phyloP scores from a whole-genome alignment of 139 green algal species.

The Trebouxia sp. region DNA sequence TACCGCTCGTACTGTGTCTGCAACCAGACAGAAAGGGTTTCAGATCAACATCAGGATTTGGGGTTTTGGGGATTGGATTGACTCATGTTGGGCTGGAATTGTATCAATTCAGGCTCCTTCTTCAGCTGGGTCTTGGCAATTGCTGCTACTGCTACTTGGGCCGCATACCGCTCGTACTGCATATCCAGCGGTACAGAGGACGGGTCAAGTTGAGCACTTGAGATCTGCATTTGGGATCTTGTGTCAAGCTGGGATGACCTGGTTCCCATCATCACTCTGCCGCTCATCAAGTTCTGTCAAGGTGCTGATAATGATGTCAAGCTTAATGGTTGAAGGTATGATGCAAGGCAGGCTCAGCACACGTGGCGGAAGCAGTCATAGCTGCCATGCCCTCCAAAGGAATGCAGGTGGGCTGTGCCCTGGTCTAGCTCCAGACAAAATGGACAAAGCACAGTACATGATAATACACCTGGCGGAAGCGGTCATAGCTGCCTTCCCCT shows the following conservation, averaged over 20 bases:
- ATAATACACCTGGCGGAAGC: conserved; percentile 55
- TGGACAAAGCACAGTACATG: neutral
- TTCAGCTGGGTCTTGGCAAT: conserved; percentile 65
- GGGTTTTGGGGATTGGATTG: no score
- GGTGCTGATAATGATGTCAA: no score
- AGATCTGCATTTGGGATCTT: no score
- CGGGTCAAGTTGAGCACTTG: no score
- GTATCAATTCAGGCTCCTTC: conserved; percentile 82
- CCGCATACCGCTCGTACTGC: conserved; percentile 49
- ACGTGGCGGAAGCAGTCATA: conserved; percentile 62
- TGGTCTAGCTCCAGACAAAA: conserved; percentile 70
- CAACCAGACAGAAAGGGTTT: neutral
- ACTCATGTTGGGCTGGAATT: conserved; percentile 80
- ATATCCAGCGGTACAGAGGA: conserved; percentile 33
- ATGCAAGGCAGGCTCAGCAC: no score
- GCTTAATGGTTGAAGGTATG: no score
- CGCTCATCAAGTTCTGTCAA: no score
- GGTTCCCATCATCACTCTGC: no score
- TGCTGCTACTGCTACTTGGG: conserved; percentile 55
- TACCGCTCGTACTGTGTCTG: conserved; percentile 55
- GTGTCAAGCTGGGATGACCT: no score
- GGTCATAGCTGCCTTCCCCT: conserved; percentile 53
- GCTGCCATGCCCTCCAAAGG: conserved; percentile 56
- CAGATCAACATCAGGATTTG: no score
- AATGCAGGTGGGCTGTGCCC: conserved; percentile 56